Evolutionary conservation across 2,329 filamentous ascomycete species (phyloP), one percentile per base, ranked within the genome.

Genomic region (Ophiostoma australiae): DNA sequence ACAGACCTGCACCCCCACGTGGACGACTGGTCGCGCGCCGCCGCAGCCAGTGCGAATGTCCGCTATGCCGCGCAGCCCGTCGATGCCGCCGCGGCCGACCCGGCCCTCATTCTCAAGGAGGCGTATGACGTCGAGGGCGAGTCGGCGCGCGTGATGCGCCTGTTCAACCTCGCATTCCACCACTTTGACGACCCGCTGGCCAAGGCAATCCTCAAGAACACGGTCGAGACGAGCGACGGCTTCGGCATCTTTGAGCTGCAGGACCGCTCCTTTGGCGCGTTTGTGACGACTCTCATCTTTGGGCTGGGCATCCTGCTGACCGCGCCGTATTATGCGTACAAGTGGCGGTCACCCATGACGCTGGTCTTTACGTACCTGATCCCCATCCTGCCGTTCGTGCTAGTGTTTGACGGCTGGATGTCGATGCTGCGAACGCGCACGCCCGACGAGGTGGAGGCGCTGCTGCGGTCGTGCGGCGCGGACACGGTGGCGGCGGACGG

Each of bases 191-290:
- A 93, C 76, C 79, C 80, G 4, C 79, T 88, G 23, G 91, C 89
- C 0, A 80, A 78, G 35, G 82, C 83, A 10, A 89, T 92, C 39
- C 77, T 94, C 41, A 82, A 82, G 69, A 88, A 90, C 77, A 90
- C 89, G 0, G 78, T 92, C 52, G 82, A 86, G 75, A 91, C 86
- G 0, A 85, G 86, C 69, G 85, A 90, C 73, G 90, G 86, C 0
- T 89, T 92, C 75, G 89, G 83, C 10, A 91, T 93, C 72, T 88
- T 93, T 73, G 90, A 93, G 79, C 83, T 93, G n/a, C 90, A 92
- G 78, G 88, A 90, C 74, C 86, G 90, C 41, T 83, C 82, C 20
- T 74, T 88, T 1, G 78, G 82, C 1, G 85, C 87, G 44, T 78
- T 90, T 58, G 72, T 89, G 31, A 83, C 85, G 3, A 74, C 86